Evolutionary conservation across 108 stramenopile species (phyloP), one percentile per base, ranked within the genome.

Genomic region (Schizochytrium sp.): DNA sequence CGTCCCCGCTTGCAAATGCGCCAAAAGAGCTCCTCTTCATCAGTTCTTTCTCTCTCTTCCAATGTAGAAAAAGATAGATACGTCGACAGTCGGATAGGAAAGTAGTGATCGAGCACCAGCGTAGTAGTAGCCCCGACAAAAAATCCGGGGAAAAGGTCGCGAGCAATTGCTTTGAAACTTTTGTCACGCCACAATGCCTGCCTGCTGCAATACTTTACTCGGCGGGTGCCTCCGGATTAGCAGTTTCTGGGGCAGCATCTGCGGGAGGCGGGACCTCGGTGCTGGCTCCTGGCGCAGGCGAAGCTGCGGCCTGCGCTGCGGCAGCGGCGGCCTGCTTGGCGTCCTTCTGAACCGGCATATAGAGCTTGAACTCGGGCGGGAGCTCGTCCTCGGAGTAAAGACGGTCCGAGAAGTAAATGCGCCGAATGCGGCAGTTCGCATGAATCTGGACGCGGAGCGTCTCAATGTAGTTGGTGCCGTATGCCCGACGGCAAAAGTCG

Each of bases 391-490:
- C 97, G 16, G 95, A 93, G 91, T 97, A 97, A 47, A 96, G 92
- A 43, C 96, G 89, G 91, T 97, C 97, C 43, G 95, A 95, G 88
- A 97, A 97, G 90, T 97, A 97, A 60, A 97, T 96, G 87, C 97
- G 94, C 57, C 97, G 94, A 88, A 97, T 96, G 72, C 97, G 95
- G 88, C 96, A 96, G 88, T 97, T 97, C 44, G 97, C 97, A 88
- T 97, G 97, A 92, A 97, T 96, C 91, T 97, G 97, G 58, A 97
- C 96, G 43, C 96, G 92, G 69, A 97, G 93, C 23, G 96, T 96
- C 92, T 97, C 97, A 87, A 97, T 95, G 88, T 96, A 97, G 88
- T 97, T 97, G 51, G 96, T 97, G 18, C 97, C 97, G 91, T 97
- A 97, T 5, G 97, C 97, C 28, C 97, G 93, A n/a, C 97, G 95